phyloP scores from a whole-genome alignment of 352 stramenopile genomes.

The Phytophthora crassamura region DNA sequence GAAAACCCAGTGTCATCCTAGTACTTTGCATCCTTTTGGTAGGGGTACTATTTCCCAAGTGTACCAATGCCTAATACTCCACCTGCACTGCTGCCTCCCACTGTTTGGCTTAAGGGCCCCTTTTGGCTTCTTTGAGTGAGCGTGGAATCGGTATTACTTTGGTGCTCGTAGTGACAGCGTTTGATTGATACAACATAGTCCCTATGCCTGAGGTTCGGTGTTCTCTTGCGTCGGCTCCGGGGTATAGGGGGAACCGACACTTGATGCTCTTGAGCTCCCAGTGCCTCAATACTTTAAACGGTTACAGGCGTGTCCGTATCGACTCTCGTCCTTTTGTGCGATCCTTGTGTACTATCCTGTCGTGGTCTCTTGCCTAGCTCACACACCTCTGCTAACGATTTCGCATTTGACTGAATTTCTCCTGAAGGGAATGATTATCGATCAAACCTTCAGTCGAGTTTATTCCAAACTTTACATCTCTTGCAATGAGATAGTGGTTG shows the following conservation, averaged over 20 bases:
- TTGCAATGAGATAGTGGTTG: neutral
- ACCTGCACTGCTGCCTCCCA: neutral
- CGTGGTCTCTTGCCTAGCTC: neutral
- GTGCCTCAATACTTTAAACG: neutral
- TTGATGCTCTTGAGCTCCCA: neutral
- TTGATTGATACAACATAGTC: slow-evolving; percentile 12
- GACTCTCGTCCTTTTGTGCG: neutral
- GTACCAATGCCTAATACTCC: neutral
- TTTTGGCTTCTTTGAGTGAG: neutral
- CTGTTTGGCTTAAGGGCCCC: neutral
- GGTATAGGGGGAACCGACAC: neutral
- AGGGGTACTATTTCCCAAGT: neutral
- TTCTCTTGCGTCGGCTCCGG: neutral
- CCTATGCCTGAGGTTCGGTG: neutral
- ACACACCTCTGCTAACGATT: neutral
- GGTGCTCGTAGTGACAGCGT: slow-evolving; percentile 2
- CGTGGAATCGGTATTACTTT: slow-evolving; percentile 8
- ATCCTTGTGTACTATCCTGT: neutral
- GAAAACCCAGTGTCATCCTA: slow-evolving; percentile 5
- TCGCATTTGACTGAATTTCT: neutral
- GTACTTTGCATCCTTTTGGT: neutral
- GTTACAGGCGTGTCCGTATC: neutral
- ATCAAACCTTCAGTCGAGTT: neutral
- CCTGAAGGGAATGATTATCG: neutral
- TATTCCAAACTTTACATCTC: neutral